These are phyloP conservation scores for Lonicera japonica DNA, from an alignment of 129 eudicot genomes.

Conservation along the genomic window DNA sequence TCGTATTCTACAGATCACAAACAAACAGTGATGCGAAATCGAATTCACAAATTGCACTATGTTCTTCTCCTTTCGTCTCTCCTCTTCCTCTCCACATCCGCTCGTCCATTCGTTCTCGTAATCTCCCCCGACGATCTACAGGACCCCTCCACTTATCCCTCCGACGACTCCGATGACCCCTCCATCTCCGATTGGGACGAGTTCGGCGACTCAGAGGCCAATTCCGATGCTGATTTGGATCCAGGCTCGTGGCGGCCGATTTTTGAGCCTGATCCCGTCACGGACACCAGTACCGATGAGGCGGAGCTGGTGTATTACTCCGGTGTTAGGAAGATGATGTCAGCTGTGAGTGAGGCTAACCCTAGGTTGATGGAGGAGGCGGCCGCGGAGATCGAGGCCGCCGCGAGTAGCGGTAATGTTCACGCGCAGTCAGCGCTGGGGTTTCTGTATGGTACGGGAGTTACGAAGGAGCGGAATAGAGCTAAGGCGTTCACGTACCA, in stretches of 20 bases:
- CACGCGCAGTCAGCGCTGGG: slow-evolving; percentile 80
- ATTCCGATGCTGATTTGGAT: slow-evolving; percentile 65
- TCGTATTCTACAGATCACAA: not conserved
- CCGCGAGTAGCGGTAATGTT: slow-evolving; percentile 33
- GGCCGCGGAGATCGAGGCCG: slow-evolving; percentile 31
- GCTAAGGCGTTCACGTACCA: slow-evolving; percentile 80
- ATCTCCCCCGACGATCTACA: slow-evolving; percentile 78
- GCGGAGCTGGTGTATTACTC: slow-evolving; percentile 29
- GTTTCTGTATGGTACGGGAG: slow-evolving; percentile 61
- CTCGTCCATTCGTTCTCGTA: slow-evolving; percentile 77
- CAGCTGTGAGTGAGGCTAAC: slow-evolving; percentile 31
- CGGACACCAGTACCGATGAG: slow-evolving; percentile 5
- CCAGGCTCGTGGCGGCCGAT: slow-evolving; percentile 87
- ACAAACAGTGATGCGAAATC: not conserved
- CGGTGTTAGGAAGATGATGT: slow-evolving; percentile 39
- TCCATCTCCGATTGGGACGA: slow-evolving; percentile 61
- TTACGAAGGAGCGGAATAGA: slow-evolving; percentile 44
- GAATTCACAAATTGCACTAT: not conserved
- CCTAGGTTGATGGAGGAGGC: slow-evolving; percentile 40
- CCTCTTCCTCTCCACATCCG: slow-evolving; percentile 27
- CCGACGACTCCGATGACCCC: slow-evolving; percentile 19
- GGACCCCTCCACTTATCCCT: slow-evolving; percentile 28
- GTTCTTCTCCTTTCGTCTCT: slow-evolving; percentile 28
- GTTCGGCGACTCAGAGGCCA: slow-evolving; percentile 56
- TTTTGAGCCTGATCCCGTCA: slow-evolving; percentile 41